A percentile compares a stretch with the other conserved stretches of the same genome.
Evolutionary conservation across 73 alveolate species (phyloP).

Genomic region (Stentor roeselii): DNA sequence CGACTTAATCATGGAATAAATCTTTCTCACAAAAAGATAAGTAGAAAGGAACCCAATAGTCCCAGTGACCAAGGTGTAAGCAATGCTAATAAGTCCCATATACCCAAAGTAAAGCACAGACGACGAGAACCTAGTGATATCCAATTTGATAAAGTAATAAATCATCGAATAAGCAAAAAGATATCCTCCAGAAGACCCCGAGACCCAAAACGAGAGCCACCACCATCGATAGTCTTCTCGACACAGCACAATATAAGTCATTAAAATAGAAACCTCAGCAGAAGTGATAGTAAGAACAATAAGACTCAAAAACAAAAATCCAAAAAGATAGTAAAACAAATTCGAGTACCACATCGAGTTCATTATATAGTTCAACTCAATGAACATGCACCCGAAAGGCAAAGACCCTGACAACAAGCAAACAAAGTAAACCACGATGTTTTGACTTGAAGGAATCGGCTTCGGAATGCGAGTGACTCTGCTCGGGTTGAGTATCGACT

Average conservation of each 20-base stretch:
- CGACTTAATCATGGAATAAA: conserved; percentile 36
- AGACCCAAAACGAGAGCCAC: conserved; percentile 47
- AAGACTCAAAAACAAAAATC: conserved; percentile 32
- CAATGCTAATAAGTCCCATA: conserved; percentile 34
- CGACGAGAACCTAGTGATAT: conserved; percentile 43
- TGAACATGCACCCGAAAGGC: conserved; percentile 45
- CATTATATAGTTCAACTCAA: conserved; percentile 39
- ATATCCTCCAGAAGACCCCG: conserved; percentile 46
- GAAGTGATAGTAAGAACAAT: conserved; percentile 31
- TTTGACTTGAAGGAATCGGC: conserved; percentile 27
- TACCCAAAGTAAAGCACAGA: conserved; percentile 40
- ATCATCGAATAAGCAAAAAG: conserved; percentile 36
- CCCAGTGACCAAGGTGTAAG: conserved; percentile 38
- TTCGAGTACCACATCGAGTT: conserved; percentile 31
- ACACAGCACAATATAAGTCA: conserved; percentile 31
- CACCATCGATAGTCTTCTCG: conserved; percentile 57
- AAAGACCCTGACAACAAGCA: conserved; percentile 32
- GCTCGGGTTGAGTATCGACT: conserved; percentile 24
- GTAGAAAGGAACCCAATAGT: conserved; percentile 45
- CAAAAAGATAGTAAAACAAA: conserved; percentile 31
- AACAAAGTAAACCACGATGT: background rate
- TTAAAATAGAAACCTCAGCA: conserved; percentile 38
- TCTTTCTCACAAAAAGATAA: conserved; percentile 33
- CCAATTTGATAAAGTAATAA: conserved; percentile 28
- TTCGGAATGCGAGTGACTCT: conserved; percentile 28